Conservation (phyloP, 1,139 yeast species). For the Saccharomycopsis hybrid region DNA sequence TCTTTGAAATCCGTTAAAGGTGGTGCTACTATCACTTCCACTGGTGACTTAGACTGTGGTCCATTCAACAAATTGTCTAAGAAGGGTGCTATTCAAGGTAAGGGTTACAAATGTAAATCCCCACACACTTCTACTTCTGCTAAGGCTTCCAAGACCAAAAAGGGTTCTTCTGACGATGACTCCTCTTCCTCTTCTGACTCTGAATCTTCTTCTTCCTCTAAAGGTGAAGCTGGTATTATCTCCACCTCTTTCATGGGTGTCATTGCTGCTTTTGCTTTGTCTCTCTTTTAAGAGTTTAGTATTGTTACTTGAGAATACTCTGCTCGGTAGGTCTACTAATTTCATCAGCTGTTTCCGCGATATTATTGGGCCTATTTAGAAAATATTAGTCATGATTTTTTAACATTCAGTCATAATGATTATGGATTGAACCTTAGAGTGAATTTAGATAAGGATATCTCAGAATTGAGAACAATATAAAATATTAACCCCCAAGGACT, state of each 20-base stretch:
- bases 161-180: conserved; percentile 29
- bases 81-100: conserved; percentile 83
- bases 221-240: conserved; percentile 27
- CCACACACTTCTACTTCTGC: conserved; percentile 39
- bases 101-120: conserved; percentile 74
- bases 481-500: no score
- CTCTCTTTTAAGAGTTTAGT: conserved; percentile 44
- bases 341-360: no score
- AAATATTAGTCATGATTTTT: no score
- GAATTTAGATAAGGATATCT: no score
- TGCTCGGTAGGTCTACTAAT: no score
- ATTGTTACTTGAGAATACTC: no score
- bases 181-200: conserved; percentile 26
- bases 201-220: conserved; percentile 23
- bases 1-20: conserved; percentile 75
- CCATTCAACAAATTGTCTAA: conserved; percentile 61
- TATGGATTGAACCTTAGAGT: no score
- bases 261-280: conserved; percentile 56
- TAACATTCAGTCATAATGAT: no score
- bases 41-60: conserved; percentile 73
- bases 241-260: conserved; percentile 43
- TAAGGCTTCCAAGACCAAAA: conserved; percentile 32
- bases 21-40: conserved; percentile 78
- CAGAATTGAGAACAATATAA: no score
- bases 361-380: no score